Conservation (phyloP, 495 filamentous ascomycete species). For the Geopyxis carbonaria region DNA sequence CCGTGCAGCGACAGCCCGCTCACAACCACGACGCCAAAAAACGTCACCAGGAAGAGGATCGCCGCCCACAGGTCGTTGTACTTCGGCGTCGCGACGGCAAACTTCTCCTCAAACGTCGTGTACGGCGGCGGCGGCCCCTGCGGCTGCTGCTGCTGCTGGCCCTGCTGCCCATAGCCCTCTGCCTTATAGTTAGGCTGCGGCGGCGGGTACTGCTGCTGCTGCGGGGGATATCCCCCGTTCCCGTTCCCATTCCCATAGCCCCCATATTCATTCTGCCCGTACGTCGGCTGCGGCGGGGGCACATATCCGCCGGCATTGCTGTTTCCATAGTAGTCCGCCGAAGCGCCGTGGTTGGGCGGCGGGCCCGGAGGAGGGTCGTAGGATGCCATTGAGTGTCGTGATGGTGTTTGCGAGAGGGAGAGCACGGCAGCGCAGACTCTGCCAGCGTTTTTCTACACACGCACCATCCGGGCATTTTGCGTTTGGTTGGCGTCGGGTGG, state of each 20-base stretch:
- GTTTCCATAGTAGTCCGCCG: too few relatives aligned
- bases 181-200: neutral
- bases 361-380: neutral
- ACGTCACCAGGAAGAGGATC: slow-evolving; percentile 57
- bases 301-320: neutral
- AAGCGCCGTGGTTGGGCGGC: neutral
- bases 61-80: slow-evolving; percentile 82
- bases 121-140: slow-evolving; percentile 20
- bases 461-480: too few relatives aligned
- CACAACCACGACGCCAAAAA: slow-evolving; percentile 59
- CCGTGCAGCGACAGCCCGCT: slow-evolving; percentile 60
- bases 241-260: neutral
- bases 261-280: neutral
- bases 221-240: neutral
- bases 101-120: slow-evolving; percentile 56
- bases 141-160: neutral
- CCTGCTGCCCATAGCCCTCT: neutral
- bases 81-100: slow-evolving; percentile 65
- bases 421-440: too few relatives aligned
- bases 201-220: neutral
- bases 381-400: too few relatives aligned
- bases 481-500: too few relatives aligned
- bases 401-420: too few relatives aligned
- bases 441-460: too few relatives aligned
- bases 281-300: neutral